Evolutionary conservation across 257 asterid species (phyloP).

Genomic region (Henckelia pumila): DNA sequence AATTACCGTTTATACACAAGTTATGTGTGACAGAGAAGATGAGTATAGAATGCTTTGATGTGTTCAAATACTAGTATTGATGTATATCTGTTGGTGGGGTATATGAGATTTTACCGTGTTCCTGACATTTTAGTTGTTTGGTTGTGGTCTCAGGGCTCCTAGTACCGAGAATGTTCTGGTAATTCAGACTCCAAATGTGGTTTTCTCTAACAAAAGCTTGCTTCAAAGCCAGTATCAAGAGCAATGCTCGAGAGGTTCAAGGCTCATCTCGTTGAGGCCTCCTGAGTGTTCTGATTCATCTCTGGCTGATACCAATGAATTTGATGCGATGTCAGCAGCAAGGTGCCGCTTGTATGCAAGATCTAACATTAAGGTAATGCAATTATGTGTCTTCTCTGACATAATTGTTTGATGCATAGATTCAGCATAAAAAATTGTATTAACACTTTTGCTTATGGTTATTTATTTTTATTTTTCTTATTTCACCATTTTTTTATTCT

Average conservation of each 20-base stretch:
- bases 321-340: slow-evolving; percentile 72
- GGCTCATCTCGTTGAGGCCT: slow-evolving; percentile 56
- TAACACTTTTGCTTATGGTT: slow-evolving; percentile 10
- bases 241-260: slow-evolving; percentile 52
- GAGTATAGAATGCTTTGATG: background rate
- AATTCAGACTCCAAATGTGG: slow-evolving; percentile 67
- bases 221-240: slow-evolving; percentile 61
- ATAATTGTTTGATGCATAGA: background rate
- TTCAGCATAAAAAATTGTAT: background rate
- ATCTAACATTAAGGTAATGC: slow-evolving; percentile 51
- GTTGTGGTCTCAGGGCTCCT: slow-evolving; percentile 61
- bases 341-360: slow-evolving; percentile 69
- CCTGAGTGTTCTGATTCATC: slow-evolving; percentile 50
- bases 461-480: background rate
- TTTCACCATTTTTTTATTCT: slow-evolving; percentile 21
- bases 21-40: background rate
- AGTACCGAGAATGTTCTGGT: slow-evolving; percentile 70
- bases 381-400: slow-evolving; percentile 15
- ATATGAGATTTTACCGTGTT: background rate
- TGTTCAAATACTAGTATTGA: slow-evolving; percentile 2
- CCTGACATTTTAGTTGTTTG: slow-evolving; percentile 20
- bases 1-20: slow-evolving; percentile 5
- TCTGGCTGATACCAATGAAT: slow-evolving; percentile 41
- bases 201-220: slow-evolving; percentile 54
- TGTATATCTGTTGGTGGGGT: background rate